These are phyloP conservation scores for Priceomyces melissophilus DNA, from an alignment of 805 yeast genomes.

Conservation along the genomic window DNA sequence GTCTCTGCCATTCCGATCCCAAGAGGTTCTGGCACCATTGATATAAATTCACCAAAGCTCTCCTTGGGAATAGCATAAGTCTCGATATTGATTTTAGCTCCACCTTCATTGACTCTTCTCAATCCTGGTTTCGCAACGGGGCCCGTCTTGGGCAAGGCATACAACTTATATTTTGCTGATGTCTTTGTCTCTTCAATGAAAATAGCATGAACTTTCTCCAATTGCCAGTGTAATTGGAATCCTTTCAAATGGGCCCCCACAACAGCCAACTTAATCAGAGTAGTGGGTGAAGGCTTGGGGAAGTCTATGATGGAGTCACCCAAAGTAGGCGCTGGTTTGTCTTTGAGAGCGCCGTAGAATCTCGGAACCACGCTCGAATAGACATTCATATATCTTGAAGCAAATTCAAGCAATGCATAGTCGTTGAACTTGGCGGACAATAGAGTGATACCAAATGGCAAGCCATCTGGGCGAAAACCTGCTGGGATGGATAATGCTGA, in stretches of 20 bases:
- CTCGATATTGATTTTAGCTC: constrained; percentile 66
- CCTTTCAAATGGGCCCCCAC: constrained; percentile 95
- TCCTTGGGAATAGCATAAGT: constrained; percentile 79
- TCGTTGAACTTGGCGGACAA: constrained; percentile 82
- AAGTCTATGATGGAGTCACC: constrained; percentile 45
- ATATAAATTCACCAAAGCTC: constrained; percentile 75
- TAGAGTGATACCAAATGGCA: constrained; percentile 88
- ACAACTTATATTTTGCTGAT: constrained; percentile 66
- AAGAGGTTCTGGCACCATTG: constrained; percentile 90
- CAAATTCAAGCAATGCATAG: constrained; percentile 82
- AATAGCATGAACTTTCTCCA: constrained; percentile 76
- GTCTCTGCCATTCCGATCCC: constrained; percentile 94
- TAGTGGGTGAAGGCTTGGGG: constrained; percentile 42
- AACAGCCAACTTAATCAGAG: constrained; percentile 72
- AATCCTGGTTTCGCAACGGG: constrained; percentile 90
- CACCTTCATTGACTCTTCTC: constrained; percentile 57
- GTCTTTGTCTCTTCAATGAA: constrained; percentile 67
- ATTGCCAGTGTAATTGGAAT: constrained; percentile 90
- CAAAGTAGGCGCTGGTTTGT: constrained; percentile 28
- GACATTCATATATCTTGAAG: constrained; percentile 60
- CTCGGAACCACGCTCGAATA: constrained; percentile 46
- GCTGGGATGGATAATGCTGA: constrained; percentile 90
- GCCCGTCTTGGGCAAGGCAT: constrained; percentile 78
- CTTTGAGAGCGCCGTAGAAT: constrained; percentile 51
- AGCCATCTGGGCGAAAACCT: constrained; percentile 78